Evolutionary conservation across 805 yeast genomes (phyloP).

Genomic region (Wickerhamomyces mucosus): DNA sequence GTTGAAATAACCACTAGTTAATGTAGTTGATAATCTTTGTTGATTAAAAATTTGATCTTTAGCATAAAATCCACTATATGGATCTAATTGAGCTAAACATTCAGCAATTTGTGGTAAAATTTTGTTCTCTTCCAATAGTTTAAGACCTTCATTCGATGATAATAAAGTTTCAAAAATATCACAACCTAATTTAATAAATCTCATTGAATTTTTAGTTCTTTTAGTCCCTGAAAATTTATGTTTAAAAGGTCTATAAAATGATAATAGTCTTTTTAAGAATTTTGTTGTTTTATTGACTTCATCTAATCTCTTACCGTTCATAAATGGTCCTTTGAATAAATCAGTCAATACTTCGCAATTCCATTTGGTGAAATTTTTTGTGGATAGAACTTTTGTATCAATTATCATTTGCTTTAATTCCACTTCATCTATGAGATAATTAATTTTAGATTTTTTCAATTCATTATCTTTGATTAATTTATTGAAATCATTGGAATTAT

Average conservation of each 20-base stretch:
- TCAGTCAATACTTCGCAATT: constrained; percentile 70
- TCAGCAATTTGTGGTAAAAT: constrained; percentile 83
- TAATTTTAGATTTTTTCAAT: constrained; percentile 4
- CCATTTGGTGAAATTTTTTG: constrained; percentile 81
- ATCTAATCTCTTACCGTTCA: constrained; percentile 61
- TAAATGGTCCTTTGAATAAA: constrained; percentile 77
- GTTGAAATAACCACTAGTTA: constrained; percentile 68
- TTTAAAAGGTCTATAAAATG: constrained; percentile 89
- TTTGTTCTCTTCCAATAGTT: constrained; percentile 61
- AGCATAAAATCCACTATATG: constrained; percentile 64
- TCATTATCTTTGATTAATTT: background rate
- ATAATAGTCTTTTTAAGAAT: constrained; percentile 72
- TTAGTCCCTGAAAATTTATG: constrained; percentile 57
- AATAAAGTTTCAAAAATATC: constrained; percentile 60
- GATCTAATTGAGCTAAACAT: constrained; percentile 77
- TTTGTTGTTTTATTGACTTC: constrained; percentile 74
- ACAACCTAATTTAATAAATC: constrained; percentile 66
- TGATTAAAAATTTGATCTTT: constrained; percentile 66
- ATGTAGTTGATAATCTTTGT: constrained; percentile 47
- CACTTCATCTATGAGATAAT: constrained; percentile 38
- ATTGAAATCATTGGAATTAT: constrained; percentile 19
- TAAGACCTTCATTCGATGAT: constrained; percentile 54
- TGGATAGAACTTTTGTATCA: constrained; percentile 62
- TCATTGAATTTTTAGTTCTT: constrained; percentile 39
- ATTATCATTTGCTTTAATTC: constrained; percentile 57